A percentile compares a stretch with the other conserved stretches of the same genome.
These are phyloP conservation scores for Globisporangium uncinulatum DNA, from an alignment of 352 stramenopile species.

Conservation along the genomic window DNA sequence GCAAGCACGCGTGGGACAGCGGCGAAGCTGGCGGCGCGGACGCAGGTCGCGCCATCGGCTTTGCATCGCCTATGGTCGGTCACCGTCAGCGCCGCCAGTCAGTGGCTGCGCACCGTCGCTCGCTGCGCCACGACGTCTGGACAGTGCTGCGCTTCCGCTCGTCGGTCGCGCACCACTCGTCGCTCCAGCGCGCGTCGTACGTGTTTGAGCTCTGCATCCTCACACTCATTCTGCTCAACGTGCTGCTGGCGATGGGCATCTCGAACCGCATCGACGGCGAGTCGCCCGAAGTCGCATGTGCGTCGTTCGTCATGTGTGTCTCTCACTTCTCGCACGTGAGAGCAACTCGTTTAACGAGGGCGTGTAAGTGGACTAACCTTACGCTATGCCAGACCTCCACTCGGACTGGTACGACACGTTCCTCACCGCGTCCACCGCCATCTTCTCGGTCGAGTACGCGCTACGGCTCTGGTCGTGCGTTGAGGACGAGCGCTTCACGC, in stretches of 20 bases:
- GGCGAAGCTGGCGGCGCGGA: conserved; percentile 6
- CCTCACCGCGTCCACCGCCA: conserved; percentile 64
- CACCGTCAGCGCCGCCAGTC: not conserved
- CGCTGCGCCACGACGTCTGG: conserved; percentile 59
- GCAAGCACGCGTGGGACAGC: conserved; percentile 27
- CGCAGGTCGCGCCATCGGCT: conserved; percentile 7
- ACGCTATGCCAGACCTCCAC: conserved; percentile 21
- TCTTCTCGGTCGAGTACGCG: conserved; percentile 74
- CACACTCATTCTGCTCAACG: conserved; percentile 72
- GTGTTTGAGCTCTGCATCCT: conserved; percentile 59
- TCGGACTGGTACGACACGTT: conserved; percentile 70
- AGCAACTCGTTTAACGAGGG: too few relatives aligned
- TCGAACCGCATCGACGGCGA: conserved; percentile 25
- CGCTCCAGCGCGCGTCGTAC: conserved; percentile 64
- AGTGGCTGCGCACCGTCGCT: not conserved
- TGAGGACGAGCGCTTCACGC: conserved; percentile 61
- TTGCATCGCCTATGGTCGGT: conserved; percentile 2
- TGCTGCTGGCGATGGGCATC: conserved; percentile 67
- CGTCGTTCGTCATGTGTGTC: not conserved
- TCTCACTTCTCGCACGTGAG: too few relatives aligned
- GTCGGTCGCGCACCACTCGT: conserved; percentile 49
- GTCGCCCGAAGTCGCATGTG: conserved; percentile 7
- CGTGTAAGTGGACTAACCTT: conserved; percentile 1
- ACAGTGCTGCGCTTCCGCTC: conserved; percentile 71
- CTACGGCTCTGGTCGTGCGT: conserved; percentile 80